Evolutionary conservation across 2,329 filamentous ascomycete genomes (phyloP), one percentile per base, ranked within the genome.

Genomic region (Aspergillus tanneri): DNA sequence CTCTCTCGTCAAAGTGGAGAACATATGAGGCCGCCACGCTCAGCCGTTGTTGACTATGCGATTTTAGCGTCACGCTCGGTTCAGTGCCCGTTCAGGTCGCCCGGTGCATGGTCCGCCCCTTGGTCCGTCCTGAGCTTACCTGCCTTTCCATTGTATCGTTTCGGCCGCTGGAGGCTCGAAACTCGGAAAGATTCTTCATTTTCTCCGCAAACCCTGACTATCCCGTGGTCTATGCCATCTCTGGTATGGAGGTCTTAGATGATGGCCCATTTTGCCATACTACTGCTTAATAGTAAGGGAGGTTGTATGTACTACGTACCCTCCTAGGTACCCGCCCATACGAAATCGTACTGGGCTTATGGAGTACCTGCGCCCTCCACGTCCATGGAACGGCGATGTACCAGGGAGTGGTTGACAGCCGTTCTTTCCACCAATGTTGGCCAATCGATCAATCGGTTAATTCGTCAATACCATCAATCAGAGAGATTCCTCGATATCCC

Each of bases 141-240:
- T 30, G 49, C 49, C 40, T 30, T 49, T 51, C 44, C 23, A 36
- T 36, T 24, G 46, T 47, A 48, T 40, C 41, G 43, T 51, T 46
- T 43, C 55, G 43, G 32, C 23, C 48, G 47, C 49, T 46, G 41
- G 46, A 48, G 52, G 53, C 36, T 52, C 57, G 48, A 54, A 55
- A 55, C 48, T 43, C 49, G 43, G 49, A 46, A 45, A 37, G 23
- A 43, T 32, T 49, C 22, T 37, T 43, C 27, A 44, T 48, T 49
- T 53, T 47, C 49, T 53, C 52, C 52, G 52, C 47, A 55, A 56
- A 56, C 49, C 50, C 53, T 55, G 52, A 28, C 54, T 49, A 42
- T 47, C 32, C 25, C 11, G 18, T 21, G 19, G 12, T 7, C 51
- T 51, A 54, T 32, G 16, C 47, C 45, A 6, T 24, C 27, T 41